These are phyloP conservation scores for Podospora fimiseda DNA, from an alignment of 495 filamentous ascomycete species.

Conservation along the genomic window DNA sequence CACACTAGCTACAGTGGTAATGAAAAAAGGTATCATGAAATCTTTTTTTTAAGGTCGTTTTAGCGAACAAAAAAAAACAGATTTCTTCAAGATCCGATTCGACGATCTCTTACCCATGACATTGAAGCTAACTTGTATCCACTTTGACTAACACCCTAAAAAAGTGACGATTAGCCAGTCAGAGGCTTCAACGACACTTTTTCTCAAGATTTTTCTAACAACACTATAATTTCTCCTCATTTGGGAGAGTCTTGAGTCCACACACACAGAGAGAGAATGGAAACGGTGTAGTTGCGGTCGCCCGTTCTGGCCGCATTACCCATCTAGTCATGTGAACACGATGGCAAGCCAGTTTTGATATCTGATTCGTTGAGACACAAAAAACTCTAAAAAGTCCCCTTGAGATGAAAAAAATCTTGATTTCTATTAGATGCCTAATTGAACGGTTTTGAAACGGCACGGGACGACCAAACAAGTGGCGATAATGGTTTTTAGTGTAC, in stretches of 20 bases:
- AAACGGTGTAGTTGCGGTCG: background rate
- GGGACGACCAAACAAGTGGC: background rate
- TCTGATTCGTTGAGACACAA: background rate
- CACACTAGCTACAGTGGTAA: background rate
- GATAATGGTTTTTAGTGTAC: too few relatives aligned
- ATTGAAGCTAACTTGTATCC: background rate
- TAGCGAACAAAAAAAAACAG: background rate
- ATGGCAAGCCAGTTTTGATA: background rate
- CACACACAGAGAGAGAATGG: too few relatives aligned
- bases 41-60: background rate
- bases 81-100: background rate
- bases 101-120: background rate
- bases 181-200: background rate
- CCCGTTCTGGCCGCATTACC: background rate
- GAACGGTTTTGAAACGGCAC: background rate
- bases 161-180: background rate
- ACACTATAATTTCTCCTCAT: too few relatives aligned
- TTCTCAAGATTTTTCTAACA: too few relatives aligned
- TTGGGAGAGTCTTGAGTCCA: too few relatives aligned
- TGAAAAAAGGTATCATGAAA: background rate
- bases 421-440: too few relatives aligned
- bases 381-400: background rate
- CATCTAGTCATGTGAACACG: background rate
- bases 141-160: background rate
- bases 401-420: too few relatives aligned